A percentile compares a stretch with the other conserved stretches of the same genome.
These are phyloP conservation scores for Coniophora puteana DNA, from an alignment of 1,284 basidiomycete species.

Conservation along the genomic window DNA sequence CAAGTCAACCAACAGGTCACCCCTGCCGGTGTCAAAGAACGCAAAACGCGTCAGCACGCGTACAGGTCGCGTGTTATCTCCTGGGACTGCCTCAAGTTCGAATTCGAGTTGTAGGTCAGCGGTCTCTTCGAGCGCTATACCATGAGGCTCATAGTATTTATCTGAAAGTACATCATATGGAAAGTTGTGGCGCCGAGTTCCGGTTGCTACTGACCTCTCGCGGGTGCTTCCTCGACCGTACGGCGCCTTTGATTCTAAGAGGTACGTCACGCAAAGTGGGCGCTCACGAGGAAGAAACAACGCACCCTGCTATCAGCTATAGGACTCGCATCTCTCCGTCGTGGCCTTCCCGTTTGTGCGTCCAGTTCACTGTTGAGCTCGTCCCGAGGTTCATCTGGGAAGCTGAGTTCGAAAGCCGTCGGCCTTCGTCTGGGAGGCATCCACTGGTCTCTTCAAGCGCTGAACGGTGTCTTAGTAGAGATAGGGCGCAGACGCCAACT, in stretches of 20 bases:
- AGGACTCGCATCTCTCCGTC: conserved; percentile 20
- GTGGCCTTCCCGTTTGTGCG: conserved; percentile 21
- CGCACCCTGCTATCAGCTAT: conserved; percentile 17
- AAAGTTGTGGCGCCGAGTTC: neutral
- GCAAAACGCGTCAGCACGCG: conserved; percentile 37
- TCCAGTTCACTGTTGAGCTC: conserved; percentile 17
- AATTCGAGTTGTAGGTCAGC: conserved; percentile 27
- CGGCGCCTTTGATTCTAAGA: conserved; percentile 22
- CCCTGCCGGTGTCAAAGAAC: conserved; percentile 32
- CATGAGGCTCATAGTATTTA: conserved; percentile 20
- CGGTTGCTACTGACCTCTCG: conserved; percentile 13
- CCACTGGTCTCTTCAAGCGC: neutral
- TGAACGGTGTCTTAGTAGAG: neutral
- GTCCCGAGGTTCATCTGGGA: conserved; percentile 13
- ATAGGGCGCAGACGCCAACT: neutral
- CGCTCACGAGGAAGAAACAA: neutral
- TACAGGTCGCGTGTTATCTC: conserved; percentile 27
- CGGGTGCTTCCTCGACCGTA: conserved; percentile 19
- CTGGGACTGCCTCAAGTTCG: conserved; percentile 24
- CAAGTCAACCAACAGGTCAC: conserved; percentile 23
- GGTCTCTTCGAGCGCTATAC: conserved; percentile 29
- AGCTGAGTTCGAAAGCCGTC: conserved; percentile 31
- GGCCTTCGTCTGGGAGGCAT: conserved; percentile 25
- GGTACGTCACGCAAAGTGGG: neutral
- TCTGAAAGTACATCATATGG: conserved; percentile 11